Evolutionary conservation across 805 yeast genomes (phyloP).

Genomic region (Kregervanrija fluxuum): DNA sequence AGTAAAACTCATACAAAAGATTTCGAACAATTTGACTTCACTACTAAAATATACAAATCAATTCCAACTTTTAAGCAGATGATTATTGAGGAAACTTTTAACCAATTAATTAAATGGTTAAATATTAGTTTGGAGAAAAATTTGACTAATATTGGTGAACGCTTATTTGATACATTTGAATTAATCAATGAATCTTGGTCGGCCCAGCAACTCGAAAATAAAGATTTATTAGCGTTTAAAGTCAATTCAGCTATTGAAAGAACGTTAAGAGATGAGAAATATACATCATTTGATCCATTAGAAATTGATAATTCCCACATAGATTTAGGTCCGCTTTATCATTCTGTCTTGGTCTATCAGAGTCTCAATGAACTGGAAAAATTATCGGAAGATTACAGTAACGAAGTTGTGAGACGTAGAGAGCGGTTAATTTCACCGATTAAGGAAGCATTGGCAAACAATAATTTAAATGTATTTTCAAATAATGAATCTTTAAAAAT

Average conservation of each 20-base stretch:
- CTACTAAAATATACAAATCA: constrained; percentile 64
- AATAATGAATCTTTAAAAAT: constrained; percentile 41
- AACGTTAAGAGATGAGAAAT: constrained; percentile 50
- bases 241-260: constrained; percentile 83
- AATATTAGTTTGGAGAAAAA: constrained; percentile 55
- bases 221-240: constrained; percentile 46
- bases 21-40: constrained; percentile 61
- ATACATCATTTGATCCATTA: constrained; percentile 40
- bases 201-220: constrained; percentile 34
- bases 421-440: constrained; percentile 62
- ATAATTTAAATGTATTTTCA: constrained; percentile 23
- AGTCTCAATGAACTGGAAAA: constrained; percentile 60
- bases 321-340: constrained; percentile 69
- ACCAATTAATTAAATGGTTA: constrained; percentile 59
- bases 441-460: constrained; percentile 32
- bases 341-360: constrained; percentile 74
- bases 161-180: constrained; percentile 46
- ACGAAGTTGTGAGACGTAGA: constrained; percentile 65
- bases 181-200: constrained; percentile 58
- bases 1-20: constrained; percentile 61
- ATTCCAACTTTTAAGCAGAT: constrained; percentile 68
- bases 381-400: constrained; percentile 55
- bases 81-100: constrained; percentile 68
- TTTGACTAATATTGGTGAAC: constrained; percentile 49
- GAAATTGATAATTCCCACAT: constrained; percentile 40